These are phyloP conservation scores for Corylus heterophylla DNA, from an alignment of 306 rosid species.

Conservation along the genomic window DNA sequence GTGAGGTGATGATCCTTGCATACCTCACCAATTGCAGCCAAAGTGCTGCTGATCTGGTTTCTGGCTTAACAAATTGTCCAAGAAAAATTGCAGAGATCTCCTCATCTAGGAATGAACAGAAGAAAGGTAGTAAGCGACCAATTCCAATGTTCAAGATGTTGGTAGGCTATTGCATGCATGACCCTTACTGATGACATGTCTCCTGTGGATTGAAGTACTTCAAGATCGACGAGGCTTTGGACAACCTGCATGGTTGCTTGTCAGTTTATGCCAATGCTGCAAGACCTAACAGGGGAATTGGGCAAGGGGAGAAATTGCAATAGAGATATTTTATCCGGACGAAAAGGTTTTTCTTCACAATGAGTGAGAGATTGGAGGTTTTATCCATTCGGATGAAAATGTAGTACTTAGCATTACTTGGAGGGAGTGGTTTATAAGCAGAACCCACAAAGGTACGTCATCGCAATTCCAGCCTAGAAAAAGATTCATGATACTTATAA, in stretches of 20 bases:
- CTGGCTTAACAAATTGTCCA: constrained; percentile 63
- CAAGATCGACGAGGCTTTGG: constrained; percentile 70
- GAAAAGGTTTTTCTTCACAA: no score
- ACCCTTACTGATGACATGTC: constrained; percentile 61
- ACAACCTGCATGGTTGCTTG: constrained; percentile 56
- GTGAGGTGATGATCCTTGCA: constrained; percentile 4
- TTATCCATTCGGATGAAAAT: no score
- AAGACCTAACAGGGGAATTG: background rate
- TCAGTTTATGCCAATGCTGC: constrained; percentile 24
- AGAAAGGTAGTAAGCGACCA: background rate
- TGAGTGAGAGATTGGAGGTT: no score
- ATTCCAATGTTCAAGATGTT: background rate
- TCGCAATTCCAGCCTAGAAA: no score
- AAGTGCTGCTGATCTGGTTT: constrained; percentile 69
- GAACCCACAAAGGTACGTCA: no score
- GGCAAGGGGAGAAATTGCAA: no score
- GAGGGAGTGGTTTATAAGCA: no score
- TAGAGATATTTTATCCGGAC: no score
- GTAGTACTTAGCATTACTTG: no score
- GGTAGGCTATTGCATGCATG: background rate
- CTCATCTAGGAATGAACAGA: constrained; percentile 48
- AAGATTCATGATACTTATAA: no score
- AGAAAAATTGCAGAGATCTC: constrained; percentile 79
- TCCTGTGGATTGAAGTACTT: constrained; percentile 79
- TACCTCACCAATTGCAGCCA: constrained; percentile 87